A percentile compares a stretch with the other conserved stretches of the same genome.
phyloP scores from a whole-genome alignment of 2,329 filamentous ascomycete genomes.

The Dryadomyces quercivorus region DNA sequence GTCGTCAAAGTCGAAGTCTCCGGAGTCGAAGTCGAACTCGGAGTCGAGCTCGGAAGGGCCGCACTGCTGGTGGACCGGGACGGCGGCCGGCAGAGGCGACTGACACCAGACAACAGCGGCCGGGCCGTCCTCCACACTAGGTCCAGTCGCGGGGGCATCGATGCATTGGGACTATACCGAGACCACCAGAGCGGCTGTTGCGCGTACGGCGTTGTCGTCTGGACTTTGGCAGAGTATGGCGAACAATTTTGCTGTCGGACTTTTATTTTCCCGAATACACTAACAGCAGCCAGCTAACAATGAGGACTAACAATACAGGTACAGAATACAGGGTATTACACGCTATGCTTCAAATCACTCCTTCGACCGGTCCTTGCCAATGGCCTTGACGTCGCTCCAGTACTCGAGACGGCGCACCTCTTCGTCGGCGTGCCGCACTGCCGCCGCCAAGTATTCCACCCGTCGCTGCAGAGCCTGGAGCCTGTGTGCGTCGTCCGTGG shows the following conservation, averaged over 20 bases:
- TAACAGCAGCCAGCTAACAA: not conserved
- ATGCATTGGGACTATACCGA: constrained; percentile 2
- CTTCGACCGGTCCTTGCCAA: constrained; percentile 26
- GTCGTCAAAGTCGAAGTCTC: too few species aligned
- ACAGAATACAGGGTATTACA: not conserved
- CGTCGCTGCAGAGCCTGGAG: constrained; percentile 20
- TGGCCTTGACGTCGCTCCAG: constrained; percentile 71
- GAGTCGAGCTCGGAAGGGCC: not conserved
- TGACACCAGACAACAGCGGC: not conserved
- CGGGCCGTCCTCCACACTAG: constrained; percentile 6
- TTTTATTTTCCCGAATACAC: not conserved
- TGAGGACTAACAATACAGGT: constrained; percentile 12
- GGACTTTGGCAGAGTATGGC: too few species aligned
- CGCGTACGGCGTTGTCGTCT: too few species aligned
- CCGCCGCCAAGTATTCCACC: constrained; percentile 58
- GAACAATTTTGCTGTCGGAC: not conserved
- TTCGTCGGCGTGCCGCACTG: constrained; percentile 63
- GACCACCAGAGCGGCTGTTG: not conserved
- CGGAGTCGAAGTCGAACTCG: too few species aligned
- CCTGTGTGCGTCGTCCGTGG: not conserved
- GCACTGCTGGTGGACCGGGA: not conserved
- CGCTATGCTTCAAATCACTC: not conserved
- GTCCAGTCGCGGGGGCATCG: constrained; percentile 8
- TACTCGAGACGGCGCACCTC: constrained; percentile 74
- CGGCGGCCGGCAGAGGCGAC: not conserved